Conservation (phyloP, 495 filamentous ascomycete species). For the Penicillium odoratum region DNA sequence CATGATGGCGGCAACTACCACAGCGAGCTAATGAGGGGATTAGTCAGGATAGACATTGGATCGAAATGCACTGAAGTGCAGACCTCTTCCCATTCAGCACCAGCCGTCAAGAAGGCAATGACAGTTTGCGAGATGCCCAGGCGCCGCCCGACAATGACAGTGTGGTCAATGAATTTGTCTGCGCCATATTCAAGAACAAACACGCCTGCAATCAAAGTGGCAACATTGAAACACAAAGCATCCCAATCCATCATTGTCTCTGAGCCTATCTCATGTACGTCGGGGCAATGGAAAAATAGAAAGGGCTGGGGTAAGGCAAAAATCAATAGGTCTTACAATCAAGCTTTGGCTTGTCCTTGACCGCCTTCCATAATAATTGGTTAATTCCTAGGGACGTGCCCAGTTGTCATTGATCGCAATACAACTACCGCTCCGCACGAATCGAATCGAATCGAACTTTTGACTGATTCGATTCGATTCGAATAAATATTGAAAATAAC, state of each 20-base stretch:
- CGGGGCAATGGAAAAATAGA: no score
- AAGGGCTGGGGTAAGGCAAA: no score
- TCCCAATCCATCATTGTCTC: slow-evolving; percentile 19
- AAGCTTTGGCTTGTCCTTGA: no score
- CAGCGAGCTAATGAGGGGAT: slow-evolving; percentile 44
- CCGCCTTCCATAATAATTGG: no score
- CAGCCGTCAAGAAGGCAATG: slow-evolving; percentile 53
- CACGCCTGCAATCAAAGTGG: slow-evolving; percentile 24
- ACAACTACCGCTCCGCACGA: background rate
- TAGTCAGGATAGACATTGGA: background rate
- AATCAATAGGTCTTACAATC: no score
- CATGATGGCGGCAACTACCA: slow-evolving; percentile 49
- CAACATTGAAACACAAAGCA: slow-evolving; percentile 23
- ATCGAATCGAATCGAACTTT: no score
- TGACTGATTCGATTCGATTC: no score
- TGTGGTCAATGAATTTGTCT: slow-evolving; percentile 53
- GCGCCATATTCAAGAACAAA: slow-evolving; percentile 33
- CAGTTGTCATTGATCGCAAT: no score
- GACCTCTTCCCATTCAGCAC: slow-evolving; percentile 60
- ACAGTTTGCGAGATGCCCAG: slow-evolving; percentile 49
- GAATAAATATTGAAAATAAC: no score
- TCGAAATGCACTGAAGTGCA: no score
- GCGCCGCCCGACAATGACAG: slow-evolving; percentile 47
- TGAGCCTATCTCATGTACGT: no score
- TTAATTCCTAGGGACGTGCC: no score